phyloP scores from a whole-genome alignment of 371 early-diverging fungal genomes.

The Mortierella sp. region DNA sequence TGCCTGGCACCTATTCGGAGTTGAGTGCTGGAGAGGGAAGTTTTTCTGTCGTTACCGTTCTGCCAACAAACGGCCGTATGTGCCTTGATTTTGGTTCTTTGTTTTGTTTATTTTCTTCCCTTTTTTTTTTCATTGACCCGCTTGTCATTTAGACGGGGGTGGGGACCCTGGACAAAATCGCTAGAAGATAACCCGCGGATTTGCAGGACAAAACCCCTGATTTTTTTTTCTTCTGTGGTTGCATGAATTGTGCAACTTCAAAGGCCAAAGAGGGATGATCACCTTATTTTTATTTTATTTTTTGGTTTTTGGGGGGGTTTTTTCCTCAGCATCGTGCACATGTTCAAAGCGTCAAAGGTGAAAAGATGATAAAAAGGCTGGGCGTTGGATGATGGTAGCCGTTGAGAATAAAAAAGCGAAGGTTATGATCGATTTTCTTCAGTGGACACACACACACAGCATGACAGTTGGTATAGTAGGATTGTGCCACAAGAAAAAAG shows the following conservation, averaged over 20 bases:
- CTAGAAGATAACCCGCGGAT: conserved; percentile 3
- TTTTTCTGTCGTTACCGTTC: background rate
- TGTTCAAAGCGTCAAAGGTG: background rate
- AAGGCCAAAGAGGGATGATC: conserved; percentile 1
- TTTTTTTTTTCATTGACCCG: background rate
- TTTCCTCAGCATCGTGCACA: background rate
- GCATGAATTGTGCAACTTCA: conserved; percentile 9
- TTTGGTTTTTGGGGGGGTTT: background rate
- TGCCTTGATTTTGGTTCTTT: background rate
- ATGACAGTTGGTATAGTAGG: background rate
- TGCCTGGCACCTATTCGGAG: background rate
- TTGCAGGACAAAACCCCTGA: background rate
- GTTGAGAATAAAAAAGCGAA: background rate
- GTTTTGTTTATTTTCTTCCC: background rate
- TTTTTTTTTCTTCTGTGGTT: conserved; percentile 6
- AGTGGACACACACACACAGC: background rate
- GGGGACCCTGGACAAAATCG: conserved; percentile 5
- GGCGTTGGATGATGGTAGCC: background rate
- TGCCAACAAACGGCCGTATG: background rate
- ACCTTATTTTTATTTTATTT: background rate
- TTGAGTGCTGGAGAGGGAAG: background rate
- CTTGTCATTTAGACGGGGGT: background rate
- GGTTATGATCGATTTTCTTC: background rate
- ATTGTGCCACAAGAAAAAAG: background rate
- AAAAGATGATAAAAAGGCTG: background rate